A percentile compares a stretch with the other conserved stretches of the same genome.
These are phyloP conservation scores for Penicillium odoratum DNA, from an alignment of 495 filamentous ascomycete genomes.

Conservation along the genomic window DNA sequence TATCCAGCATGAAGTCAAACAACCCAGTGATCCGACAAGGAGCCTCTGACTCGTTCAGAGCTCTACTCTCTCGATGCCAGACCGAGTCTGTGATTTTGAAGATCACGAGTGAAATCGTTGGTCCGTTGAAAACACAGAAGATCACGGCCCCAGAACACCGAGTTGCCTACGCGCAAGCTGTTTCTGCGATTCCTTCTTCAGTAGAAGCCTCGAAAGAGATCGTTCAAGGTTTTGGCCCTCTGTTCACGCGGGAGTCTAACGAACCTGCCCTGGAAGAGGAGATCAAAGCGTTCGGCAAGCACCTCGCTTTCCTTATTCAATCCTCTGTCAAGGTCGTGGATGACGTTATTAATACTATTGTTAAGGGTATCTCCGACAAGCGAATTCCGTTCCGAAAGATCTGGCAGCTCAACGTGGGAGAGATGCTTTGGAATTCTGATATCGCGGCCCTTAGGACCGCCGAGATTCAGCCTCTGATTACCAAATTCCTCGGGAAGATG, in stretches of 20 bases:
- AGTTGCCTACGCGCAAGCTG: slow-evolving; percentile 73
- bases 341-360: slow-evolving; percentile 64
- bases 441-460: slow-evolving; percentile 43
- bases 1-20: slow-evolving; percentile 87
- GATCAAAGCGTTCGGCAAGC: slow-evolving; percentile 62
- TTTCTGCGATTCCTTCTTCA: slow-evolving; percentile 60
- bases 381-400: slow-evolving; percentile 71
- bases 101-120: slow-evolving; percentile 72
- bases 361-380: slow-evolving; percentile 84
- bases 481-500: slow-evolving; percentile 61
- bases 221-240: slow-evolving; percentile 59
- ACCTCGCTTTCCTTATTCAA: slow-evolving; percentile 58
- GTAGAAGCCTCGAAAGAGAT: slow-evolving; percentile 61
- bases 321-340: slow-evolving; percentile 59
- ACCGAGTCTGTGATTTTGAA: slow-evolving; percentile 58
- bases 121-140: slow-evolving; percentile 77
- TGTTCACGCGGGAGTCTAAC: slow-evolving; percentile 79
- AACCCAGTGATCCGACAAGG: slow-evolving; percentile 75
- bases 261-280: slow-evolving; percentile 79
- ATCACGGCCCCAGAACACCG: slow-evolving; percentile 79
- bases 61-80: slow-evolving; percentile 56
- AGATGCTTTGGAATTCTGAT: slow-evolving; percentile 65
- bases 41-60: slow-evolving; percentile 69
- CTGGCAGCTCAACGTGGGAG: slow-evolving; percentile 75
- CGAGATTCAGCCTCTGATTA: slow-evolving; percentile 40